A percentile compares a stretch with the other conserved stretches of the same genome.
These are phyloP conservation scores for Rubia balearica DNA, from an alignment of 305 asterid genomes.

Conservation along the genomic window DNA sequence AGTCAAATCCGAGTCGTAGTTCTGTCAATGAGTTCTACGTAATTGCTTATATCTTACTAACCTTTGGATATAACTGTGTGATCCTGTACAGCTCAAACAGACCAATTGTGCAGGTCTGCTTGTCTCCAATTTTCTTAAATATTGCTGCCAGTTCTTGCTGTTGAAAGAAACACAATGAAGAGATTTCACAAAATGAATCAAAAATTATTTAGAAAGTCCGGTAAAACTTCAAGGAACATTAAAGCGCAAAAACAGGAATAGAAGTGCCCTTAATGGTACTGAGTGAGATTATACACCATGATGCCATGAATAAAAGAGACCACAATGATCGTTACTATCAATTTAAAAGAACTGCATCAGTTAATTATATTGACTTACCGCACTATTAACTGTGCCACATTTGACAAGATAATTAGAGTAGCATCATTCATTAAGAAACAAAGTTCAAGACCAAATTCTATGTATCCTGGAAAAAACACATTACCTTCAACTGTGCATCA, in stretches of 20 bases:
- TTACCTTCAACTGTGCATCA: slow-evolving; percentile 92
- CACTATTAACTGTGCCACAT: background rate
- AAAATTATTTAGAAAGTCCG: background rate
- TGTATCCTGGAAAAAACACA: background rate
- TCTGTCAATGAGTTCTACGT: background rate
- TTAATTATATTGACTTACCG: background rate
- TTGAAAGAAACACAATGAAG: slow-evolving; percentile 11
- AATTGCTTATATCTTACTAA: slow-evolving; percentile 9
- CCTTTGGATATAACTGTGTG: slow-evolving; percentile 97
- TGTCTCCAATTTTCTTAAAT: slow-evolving; percentile 98
- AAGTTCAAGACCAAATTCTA: background rate
- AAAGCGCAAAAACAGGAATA: background rate
- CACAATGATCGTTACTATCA: too few relatives aligned
- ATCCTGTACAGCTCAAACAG: slow-evolving; percentile 93
- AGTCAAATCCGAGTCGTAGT: background rate
- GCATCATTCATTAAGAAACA: background rate
- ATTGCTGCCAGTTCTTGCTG: slow-evolving; percentile 99
- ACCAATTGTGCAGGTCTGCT: slow-evolving; percentile 98
- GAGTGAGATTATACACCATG: background rate
- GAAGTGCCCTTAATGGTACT: background rate
- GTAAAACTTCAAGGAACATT: background rate
- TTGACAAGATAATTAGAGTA: background rate
- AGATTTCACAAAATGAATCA: background rate
- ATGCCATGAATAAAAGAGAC: background rate
- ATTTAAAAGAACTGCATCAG: background rate